Evolutionary conservation across 805 yeast species (phyloP).

Genomic region (Komagataella pastoris): DNA sequence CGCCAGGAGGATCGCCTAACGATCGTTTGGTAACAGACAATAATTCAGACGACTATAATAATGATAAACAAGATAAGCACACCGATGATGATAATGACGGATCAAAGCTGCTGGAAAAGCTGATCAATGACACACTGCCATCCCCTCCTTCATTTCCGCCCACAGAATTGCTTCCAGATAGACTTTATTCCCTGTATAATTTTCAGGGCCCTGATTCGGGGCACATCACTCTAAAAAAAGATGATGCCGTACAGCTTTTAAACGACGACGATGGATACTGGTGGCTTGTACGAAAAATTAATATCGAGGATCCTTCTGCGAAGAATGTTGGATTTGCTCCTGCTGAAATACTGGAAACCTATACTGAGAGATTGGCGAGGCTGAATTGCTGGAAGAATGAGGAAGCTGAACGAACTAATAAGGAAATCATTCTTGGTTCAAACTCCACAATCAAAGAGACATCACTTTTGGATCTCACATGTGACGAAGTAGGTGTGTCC

Average conservation of each 20-base stretch:
- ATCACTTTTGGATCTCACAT: constrained; percentile 17
- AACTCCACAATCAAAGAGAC: constrained; percentile 12
- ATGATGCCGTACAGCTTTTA: constrained; percentile 70
- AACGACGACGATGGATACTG: constrained; percentile 91
- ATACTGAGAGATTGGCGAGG: constrained; percentile 82
- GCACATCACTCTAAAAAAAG: constrained; percentile 67
- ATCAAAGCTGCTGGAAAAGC: constrained; percentile 21
- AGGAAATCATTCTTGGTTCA: constrained; percentile 3
- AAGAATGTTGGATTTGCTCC: constrained; percentile 89
- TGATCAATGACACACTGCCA: constrained; percentile 26
- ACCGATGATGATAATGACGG: constrained; percentile 22
- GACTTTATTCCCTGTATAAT: constrained; percentile 75
- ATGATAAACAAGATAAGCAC: constrained; percentile 13
- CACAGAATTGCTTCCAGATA: constrained; percentile 67
- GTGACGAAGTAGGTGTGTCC: constrained; percentile 5
- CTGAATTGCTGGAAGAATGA: constrained; percentile 88
- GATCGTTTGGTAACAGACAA: background rate
- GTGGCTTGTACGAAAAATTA: constrained; percentile 69
- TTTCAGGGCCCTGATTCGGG: constrained; percentile 89
- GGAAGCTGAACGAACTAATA: constrained; percentile 32
- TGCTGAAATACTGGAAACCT: constrained; percentile 88
- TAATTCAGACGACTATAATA: constrained; percentile 1
- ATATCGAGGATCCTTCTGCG: constrained; percentile 25
- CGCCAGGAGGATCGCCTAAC: background rate
- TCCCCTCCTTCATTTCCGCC: constrained; percentile 76